Base-by-base conservation (phyloP, 495 filamentous ascomycete genomes). In the Penicillium verhagenii region DNA sequence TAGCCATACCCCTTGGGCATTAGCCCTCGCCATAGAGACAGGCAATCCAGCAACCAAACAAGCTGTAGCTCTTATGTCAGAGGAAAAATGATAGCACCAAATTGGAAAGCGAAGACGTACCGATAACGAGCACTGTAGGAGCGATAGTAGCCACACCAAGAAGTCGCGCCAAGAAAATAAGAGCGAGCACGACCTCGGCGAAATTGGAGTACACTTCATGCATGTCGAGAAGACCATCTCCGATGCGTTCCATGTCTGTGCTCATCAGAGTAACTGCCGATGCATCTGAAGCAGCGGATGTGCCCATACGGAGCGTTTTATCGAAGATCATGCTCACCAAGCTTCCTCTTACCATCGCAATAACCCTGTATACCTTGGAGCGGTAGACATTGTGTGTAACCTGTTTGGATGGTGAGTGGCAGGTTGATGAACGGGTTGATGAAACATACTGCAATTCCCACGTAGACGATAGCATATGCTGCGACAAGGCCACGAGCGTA, bases 231-330 rank as follows among this genome's bases (percentile, higher is more conserved):
- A 76, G 62, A 6, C 68, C 72, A 33, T 44, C 58, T 13, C 59
- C 61, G 10, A 81, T 72, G 13, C 73, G 68, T 48, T 82, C 79
- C 23, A 82, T 68, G 37, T 82, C 81, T 6, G 78, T 81, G 73
- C 78, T 85, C 75, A 85, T 83, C 5, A 87, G 67, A 0, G 83
- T 84, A 1, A 83, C 50, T 0, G 77, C 75, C 6, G 74, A 71
- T 2, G 81, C 69, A 47, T 81, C 71, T 26, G 75, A 74, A 0
- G 70, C 63, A 5, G 61, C 58, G 1, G 70, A 67, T 10, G 75
- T 61, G 24, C 63, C 74, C 13, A 73, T 60, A 1, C 64, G 64
- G 24, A 71, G 66, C 1, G 81, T 76, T 50, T 67, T 63, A 23
- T 64, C 61, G 55, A 81, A 85, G 20, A 86, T 72, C 31, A 80